phyloP scores from a whole-genome alignment of 345 rosid genomes.

The Salix viminalis region DNA sequence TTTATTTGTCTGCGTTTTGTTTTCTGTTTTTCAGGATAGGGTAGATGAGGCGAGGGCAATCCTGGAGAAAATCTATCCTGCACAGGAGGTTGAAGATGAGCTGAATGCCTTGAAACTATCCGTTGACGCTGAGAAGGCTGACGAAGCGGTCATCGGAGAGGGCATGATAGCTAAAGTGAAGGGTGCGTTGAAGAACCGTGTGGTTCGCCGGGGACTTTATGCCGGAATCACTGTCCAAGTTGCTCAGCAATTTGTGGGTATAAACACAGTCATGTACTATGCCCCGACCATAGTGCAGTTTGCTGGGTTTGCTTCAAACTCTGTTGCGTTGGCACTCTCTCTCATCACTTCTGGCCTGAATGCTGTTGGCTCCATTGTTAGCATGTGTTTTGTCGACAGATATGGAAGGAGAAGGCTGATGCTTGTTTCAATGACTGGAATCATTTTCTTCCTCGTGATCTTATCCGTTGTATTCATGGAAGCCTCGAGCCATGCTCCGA shows the following conservation, averaged over 20 bases:
- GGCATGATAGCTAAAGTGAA: slow-evolving; percentile 45
- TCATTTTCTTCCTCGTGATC: slow-evolving; percentile 53
- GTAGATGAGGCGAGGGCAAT: slow-evolving; percentile 55
- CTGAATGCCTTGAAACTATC: slow-evolving; percentile 49
- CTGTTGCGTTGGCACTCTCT: slow-evolving; percentile 74
- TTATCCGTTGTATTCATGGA: slow-evolving; percentile 51
- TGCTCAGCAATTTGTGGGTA: slow-evolving; percentile 89
- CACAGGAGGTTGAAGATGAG: slow-evolving; percentile 59
- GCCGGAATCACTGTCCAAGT: slow-evolving; percentile 90
- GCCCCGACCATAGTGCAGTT: slow-evolving; percentile 88
- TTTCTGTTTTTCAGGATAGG: slow-evolving; percentile 26
- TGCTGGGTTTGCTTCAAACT: slow-evolving; percentile 84
- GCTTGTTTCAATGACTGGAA: slow-evolving; percentile 76
- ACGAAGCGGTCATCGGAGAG: slow-evolving; percentile 46
- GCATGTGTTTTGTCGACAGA: slow-evolving; percentile 74
- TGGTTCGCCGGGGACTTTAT: slow-evolving; percentile 71
- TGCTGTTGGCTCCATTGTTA: slow-evolving; percentile 64
- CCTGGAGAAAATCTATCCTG: slow-evolving; percentile 58
- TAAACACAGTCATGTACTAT: slow-evolving; percentile 94
- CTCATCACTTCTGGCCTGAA: slow-evolving; percentile 81
- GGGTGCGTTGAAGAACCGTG: slow-evolving; percentile 47
- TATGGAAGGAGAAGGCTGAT: slow-evolving; percentile 77
- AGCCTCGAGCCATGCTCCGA: slow-evolving; percentile 60
- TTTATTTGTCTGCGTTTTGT: background rate
- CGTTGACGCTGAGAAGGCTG: slow-evolving; percentile 58